Evolutionary conservation across 768 basidiomycete species (phyloP).

Genomic region (Paxillus rubicundulus): DNA sequence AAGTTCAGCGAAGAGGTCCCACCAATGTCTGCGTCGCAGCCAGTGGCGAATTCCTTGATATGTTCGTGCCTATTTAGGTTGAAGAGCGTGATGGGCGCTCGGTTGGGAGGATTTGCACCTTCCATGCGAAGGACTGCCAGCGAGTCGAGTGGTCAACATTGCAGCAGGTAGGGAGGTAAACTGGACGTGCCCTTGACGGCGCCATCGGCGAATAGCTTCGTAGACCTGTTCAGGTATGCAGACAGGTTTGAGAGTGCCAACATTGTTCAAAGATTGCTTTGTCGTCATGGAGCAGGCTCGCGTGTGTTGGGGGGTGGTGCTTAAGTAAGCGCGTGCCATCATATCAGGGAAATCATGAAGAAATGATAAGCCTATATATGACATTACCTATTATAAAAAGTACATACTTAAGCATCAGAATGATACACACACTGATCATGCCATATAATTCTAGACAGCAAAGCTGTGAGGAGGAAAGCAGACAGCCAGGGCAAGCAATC

Average conservation of each 20-base stretch:
- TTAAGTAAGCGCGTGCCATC: too few relatives aligned
- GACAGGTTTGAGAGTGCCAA: slow-evolving; percentile 26
- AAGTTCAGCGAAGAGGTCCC: slow-evolving; percentile 77
- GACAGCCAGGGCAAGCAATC: too few relatives aligned
- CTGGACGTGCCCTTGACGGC: slow-evolving; percentile 39
- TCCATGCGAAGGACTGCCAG: slow-evolving; percentile 68
- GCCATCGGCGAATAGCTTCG: slow-evolving; percentile 39
- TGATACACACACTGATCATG: too few relatives aligned
- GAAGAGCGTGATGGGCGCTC: slow-evolving; percentile 63
- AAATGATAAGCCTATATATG: too few relatives aligned
- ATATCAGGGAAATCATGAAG: too few relatives aligned
- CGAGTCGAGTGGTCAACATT: slow-evolving; percentile 11
- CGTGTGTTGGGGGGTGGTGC: too few relatives aligned
- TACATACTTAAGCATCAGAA: too few relatives aligned
- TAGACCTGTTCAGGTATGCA: slow-evolving; percentile 39
- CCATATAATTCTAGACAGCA: too few relatives aligned
- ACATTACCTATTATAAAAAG: too few relatives aligned
- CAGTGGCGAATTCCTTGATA: slow-evolving; percentile 64
- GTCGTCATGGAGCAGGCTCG: too few relatives aligned
- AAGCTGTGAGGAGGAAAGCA: too few relatives aligned
- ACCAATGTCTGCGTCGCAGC: slow-evolving; percentile 88
- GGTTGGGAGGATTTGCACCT: slow-evolving; percentile 63
- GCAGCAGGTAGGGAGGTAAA: slow-evolving; percentile 9
- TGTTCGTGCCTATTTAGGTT: slow-evolving; percentile 60
- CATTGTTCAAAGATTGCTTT: too few relatives aligned